Evolutionary conservation across 371 early-diverging fungal genomes (phyloP).

Genomic region (Synchytrium microbalum): DNA sequence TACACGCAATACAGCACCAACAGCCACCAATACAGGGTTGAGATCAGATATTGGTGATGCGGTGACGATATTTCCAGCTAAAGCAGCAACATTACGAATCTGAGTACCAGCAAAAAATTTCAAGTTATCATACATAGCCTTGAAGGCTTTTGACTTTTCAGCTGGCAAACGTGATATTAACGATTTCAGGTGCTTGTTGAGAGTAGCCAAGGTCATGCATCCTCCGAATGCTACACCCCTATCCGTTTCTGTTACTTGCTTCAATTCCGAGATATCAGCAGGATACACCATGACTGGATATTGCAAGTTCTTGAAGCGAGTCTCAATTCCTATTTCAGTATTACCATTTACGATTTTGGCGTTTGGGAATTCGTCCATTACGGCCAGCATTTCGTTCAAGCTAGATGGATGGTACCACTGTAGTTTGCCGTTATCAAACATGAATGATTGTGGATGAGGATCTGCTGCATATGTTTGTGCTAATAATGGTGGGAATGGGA

Average conservation of each 20-base stretch:
- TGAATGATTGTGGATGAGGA: slow-evolving; percentile 13
- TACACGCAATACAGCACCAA: slow-evolving; percentile 49
- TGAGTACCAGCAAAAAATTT: slow-evolving; percentile 57
- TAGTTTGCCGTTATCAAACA: slow-evolving; percentile 28
- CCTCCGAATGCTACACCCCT: slow-evolving; percentile 50
- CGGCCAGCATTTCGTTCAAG: background rate
- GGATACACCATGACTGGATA: slow-evolving; percentile 54
- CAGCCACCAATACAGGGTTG: slow-evolving; percentile 67
- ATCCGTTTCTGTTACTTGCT: slow-evolving; percentile 11
- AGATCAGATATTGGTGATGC: slow-evolving; percentile 75
- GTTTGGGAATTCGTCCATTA: slow-evolving; percentile 42
- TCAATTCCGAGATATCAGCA: slow-evolving; percentile 57
- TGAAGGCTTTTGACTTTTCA: slow-evolving; percentile 18
- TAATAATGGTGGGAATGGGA: slow-evolving; percentile 14
- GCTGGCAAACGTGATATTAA: background rate
- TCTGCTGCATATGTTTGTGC: slow-evolving; percentile 2
- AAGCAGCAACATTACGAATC: slow-evolving; percentile 68
- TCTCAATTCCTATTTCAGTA: slow-evolving; percentile 68
- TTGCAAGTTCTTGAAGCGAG: slow-evolving; percentile 56
- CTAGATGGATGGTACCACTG: slow-evolving; percentile 54
- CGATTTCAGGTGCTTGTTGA: slow-evolving; percentile 2
- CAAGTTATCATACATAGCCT: slow-evolving; percentile 59
- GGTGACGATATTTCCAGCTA: slow-evolving; percentile 73
- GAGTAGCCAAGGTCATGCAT: slow-evolving; percentile 41
- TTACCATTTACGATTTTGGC: slow-evolving; percentile 71